Base-by-base conservation (phyloP, 768 basidiomycete genomes). In the Pleurotus cornucopiae region DNA sequence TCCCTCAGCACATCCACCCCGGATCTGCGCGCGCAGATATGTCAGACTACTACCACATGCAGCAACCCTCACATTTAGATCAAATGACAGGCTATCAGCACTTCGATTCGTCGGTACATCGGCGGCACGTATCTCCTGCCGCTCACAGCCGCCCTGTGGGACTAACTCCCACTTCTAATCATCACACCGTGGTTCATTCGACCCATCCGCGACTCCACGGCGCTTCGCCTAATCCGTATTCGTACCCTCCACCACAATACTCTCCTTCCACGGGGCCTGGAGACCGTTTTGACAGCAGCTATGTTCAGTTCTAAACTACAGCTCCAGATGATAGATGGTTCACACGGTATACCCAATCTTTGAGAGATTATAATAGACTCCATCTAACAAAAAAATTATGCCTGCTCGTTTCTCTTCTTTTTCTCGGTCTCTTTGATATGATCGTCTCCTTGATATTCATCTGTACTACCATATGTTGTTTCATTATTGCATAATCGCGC, bases 211-310 rank as follows among this genome's bases (percentile, higher is more conserved):
- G 30, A 11, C 30, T 34, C 30, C 30, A 34, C 9, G 30, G 30
- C 30, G 30, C 30, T 34, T 34, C 30, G 30, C 30, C 30, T 34
- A 34, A 34, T 34, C 30, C 30, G 9, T 34, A 34, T 34, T 4
- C 30, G 9, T 34, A 34, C 39, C 23, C 21, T 6, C 38, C 51
- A 23, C 20, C 51, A 7, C 51, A 53, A 41, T 20, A 40, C 39
- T 43, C 39, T 39, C 51, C 51, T 53, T 53, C 18, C 20, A n/a
- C 41, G 51, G 39, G 38, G 9, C 41, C 13, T 41, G 51, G 51
- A 25, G 23, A 53, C 41, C 51, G 51, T 39, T 53, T 53, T 53
- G 51, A 53, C 41, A 53, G 38, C 39, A 41, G 12, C 39, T 53
- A 53, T 41, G 30, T 34, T 34, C 30, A 34, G 30, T 34, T 34